Evolutionary conservation across 345 rosid species (phyloP).

Genomic region (Eutrema yunnanense): DNA sequence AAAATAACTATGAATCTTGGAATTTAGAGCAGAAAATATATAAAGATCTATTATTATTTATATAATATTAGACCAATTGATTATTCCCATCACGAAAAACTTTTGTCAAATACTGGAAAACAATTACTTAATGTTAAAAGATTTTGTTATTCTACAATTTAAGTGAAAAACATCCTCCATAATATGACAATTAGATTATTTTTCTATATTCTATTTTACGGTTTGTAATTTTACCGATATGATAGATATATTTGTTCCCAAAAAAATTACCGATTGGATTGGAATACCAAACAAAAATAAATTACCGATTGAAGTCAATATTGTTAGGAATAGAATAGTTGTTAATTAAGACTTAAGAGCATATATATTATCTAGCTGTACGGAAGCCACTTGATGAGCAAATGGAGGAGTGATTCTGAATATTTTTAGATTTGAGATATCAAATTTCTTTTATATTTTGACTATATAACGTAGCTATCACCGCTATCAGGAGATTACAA

Average conservation of each 20-base stretch:
- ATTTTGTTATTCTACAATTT: background rate
- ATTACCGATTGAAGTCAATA: background rate
- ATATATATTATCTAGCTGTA: slow-evolving; percentile 23
- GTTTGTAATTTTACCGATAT: background rate
- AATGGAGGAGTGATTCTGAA: slow-evolving; percentile 20
- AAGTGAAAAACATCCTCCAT: background rate
- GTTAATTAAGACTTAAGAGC: background rate
- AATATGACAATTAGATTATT: background rate
- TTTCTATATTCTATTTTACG: background rate
- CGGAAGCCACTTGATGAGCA: slow-evolving; percentile 32
- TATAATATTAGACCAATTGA: background rate
- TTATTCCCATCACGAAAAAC: background rate
- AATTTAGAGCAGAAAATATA: background rate
- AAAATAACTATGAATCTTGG: too few species aligned
- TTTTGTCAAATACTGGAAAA: background rate
- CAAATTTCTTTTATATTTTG: background rate
- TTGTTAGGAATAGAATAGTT: slow-evolving; percentile 1
- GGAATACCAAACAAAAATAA: background rate
- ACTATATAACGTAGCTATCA: slow-evolving; percentile 11
- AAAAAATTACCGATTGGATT: background rate
- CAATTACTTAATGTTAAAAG: background rate
- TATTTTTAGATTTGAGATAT: background rate
- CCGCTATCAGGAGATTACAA: slow-evolving; percentile 22
- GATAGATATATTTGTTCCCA: background rate
- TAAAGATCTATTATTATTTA: background rate